phyloP scores from a whole-genome alignment of 257 asterid genomes.

The Ilex asprella region DNA sequence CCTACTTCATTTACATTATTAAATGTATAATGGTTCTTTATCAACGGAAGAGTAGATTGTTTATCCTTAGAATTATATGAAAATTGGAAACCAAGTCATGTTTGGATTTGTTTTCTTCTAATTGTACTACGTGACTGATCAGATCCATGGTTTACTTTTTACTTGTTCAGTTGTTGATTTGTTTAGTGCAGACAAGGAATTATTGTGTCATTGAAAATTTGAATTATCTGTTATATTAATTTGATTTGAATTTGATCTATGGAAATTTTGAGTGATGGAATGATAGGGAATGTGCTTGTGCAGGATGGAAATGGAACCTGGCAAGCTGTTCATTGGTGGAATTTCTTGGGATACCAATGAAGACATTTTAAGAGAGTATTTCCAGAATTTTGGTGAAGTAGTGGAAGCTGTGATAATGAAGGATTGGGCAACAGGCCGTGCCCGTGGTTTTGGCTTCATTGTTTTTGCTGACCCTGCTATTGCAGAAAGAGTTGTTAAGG shows the following conservation, averaged over 20 bases:
- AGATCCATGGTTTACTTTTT: slow-evolving; percentile 33
- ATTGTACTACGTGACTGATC: not conserved
- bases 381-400: slow-evolving; percentile 61
- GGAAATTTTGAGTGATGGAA: slow-evolving; percentile 19
- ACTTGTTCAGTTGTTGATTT: slow-evolving; percentile 5
- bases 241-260: slow-evolving; percentile 13
- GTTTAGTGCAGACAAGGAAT: not conserved
- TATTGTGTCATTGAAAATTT: not conserved
- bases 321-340: slow-evolving; percentile 86
- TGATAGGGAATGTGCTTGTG: slow-evolving; percentile 24
- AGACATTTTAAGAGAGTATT: slow-evolving; percentile 70
- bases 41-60: slow-evolving; percentile 21
- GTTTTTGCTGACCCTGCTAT: slow-evolving; percentile 63
- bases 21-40: slow-evolving; percentile 21
- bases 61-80: slow-evolving; percentile 5
- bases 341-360: slow-evolving; percentile 95
- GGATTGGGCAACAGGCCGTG: slow-evolving; percentile 76
- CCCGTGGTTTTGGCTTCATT: slow-evolving; percentile 83
- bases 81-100: slow-evolving; percentile 10
- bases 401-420: slow-evolving; percentile 85
- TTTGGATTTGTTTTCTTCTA: not conserved
- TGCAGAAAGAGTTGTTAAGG: slow-evolving; percentile 77
- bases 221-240: not conserved
- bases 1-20: slow-evolving; percentile 46
- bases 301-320: slow-evolving; percentile 78